Evolutionary conservation across 1,139 yeast species (phyloP).

Genomic region (Zhuliangozyma blackwelliae): DNA sequence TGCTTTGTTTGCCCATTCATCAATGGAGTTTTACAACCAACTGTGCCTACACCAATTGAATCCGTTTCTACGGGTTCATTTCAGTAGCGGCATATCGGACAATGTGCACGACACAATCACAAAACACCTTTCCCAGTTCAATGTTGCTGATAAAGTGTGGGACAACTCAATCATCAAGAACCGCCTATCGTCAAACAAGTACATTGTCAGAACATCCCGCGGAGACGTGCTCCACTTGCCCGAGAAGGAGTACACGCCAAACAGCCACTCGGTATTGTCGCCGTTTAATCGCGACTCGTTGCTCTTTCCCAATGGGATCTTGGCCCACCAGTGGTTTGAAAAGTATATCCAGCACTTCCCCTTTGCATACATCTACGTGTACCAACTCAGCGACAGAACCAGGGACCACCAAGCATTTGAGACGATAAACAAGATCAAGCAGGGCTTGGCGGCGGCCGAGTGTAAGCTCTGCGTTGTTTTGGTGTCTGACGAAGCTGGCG

Average conservation of each 20-base stretch:
- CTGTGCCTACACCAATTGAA: conserved; percentile 29
- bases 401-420: conserved; percentile 17
- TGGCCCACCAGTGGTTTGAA: conserved; percentile 32
- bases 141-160: conserved; percentile 28
- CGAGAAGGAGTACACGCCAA: neutral
- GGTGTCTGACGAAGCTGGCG: conserved; percentile 14
- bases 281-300: conserved; percentile 37
- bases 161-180: conserved; percentile 38
- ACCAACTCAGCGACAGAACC: conserved; percentile 15
- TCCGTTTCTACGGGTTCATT: conserved; percentile 25
- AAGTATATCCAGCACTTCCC: conserved; percentile 33
- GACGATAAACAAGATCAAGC: conserved; percentile 16
- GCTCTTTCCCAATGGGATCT: conserved; percentile 41
- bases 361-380: conserved; percentile 26
- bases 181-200: conserved; percentile 33
- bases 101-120: conserved; percentile 4
- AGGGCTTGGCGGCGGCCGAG: conserved; percentile 14
- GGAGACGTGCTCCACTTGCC: neutral
- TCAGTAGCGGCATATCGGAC: conserved; percentile 8
- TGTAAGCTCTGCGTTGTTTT: conserved; percentile 28
- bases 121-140: conserved; percentile 15
- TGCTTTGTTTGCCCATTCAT: too few species aligned
- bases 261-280: conserved; percentile 26
- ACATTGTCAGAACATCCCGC: conserved; percentile 17
- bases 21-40: conserved; percentile 31